Evolutionary conservation across 2,329 filamentous ascomycete species (phyloP).

Genomic region (Arthroderma sp.): DNA sequence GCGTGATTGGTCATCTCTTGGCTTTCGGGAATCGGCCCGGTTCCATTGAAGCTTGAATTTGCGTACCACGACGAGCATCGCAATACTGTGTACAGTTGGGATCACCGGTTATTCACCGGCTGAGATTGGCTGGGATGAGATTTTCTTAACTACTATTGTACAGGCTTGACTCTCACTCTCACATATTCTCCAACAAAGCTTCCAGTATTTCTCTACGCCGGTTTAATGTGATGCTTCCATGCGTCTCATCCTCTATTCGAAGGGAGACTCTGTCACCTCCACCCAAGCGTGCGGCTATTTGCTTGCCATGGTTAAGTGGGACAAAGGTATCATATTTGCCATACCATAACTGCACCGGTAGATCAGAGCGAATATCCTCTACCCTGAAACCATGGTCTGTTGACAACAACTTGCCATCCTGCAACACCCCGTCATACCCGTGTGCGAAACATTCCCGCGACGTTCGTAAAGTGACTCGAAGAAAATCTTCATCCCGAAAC

Average conservation of each 20-base stretch:
- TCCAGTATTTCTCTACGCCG: too few species aligned
- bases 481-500: conserved; percentile 13
- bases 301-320: conserved; percentile 21
- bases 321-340: conserved; percentile 22
- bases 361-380: conserved; percentile 22
- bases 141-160: too few species aligned
- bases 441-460: conserved; percentile 18
- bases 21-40: too few species aligned
- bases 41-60: too few species aligned
- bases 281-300: conserved; percentile 20
- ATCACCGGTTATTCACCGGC: too few species aligned
- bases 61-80: too few species aligned
- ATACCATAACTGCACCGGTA: conserved; percentile 27
- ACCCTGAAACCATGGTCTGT: conserved; percentile 22
- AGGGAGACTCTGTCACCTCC: conserved; percentile 17
- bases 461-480: conserved; percentile 14
- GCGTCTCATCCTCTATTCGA: conserved; percentile 23
- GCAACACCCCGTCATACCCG: conserved; percentile 17
- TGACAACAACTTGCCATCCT: conserved; percentile 20
- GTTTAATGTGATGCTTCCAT: conserved; percentile 8
- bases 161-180: too few species aligned
- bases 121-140: too few species aligned
- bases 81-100: too few species aligned
- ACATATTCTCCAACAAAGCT: too few species aligned
- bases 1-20: too few species aligned